Base-by-base conservation (phyloP, 805 yeast species). In the Pichia eremophila region DNA sequence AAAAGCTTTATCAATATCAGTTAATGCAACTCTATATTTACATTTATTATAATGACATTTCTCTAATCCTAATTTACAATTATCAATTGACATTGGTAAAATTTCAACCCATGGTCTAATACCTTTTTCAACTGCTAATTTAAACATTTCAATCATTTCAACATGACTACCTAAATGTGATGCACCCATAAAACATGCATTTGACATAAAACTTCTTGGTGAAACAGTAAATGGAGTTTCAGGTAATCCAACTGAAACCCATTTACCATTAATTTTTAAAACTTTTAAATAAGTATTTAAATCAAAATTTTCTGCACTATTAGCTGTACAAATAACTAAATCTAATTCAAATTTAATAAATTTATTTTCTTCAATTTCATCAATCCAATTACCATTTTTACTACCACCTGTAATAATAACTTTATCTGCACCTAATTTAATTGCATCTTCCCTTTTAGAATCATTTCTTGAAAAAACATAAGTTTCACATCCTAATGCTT, bases 191-290 rank as follows among this genome's bases (percentile, higher is more conserved):
- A 72, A 66, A 44, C 74, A 63, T 46, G 79, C 83, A 51, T 59
- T 68, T 18, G 57, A 54, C 55, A 71, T 52, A 56, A 74, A 73
- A 8, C 68, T 55, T 48, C 64, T 59, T 32, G 78, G 76, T 41
- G 66, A 58, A 40, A 74, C 68, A 34, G 65, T 59, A 47, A 72
- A 68, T 40, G 66, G 63, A 34, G 74, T 70, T 43, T 69, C 73
- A 46, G 91, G 87, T 57, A 83, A 69, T 47, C 91, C 91, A 47
- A 80, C 88, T 35, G 82, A 70, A 46, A 81, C 71, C 60, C 81
- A 75, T 45, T 70, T 68, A 46, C 82, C 81, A 57, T 75, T 75
- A 39, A 81, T 78, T 58, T 72, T 79, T 61, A 85, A 69, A 29
- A 72, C 61, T 29, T 63, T 59, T 51, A 81, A 59, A 61, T 77